phyloP scores from a whole-genome alignment of 176 grass and related monocot genomes.

The Poa pratensis region DNA sequence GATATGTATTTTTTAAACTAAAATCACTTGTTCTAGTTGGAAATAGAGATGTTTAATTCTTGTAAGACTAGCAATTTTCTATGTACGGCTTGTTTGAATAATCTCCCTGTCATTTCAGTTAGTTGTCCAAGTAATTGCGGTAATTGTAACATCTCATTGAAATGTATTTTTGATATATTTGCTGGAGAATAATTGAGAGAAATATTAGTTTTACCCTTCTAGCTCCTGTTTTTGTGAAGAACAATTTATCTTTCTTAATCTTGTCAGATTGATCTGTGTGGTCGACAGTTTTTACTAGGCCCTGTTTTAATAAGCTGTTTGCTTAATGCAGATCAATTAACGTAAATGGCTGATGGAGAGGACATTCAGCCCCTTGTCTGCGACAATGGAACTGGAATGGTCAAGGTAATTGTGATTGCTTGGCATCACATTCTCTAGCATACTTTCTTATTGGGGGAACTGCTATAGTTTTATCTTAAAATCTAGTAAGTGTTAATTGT shows the following conservation, averaged over 20 bases:
- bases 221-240: background rate
- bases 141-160: slow-evolving; percentile 8
- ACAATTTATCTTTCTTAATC: background rate
- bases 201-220: background rate
- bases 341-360: slow-evolving; percentile 69
- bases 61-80: background rate
- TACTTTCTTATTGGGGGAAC: background rate
- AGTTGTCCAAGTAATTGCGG: background rate
- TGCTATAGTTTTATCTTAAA: slow-evolving; percentile 11
- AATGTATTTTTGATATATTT: background rate
- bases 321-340: slow-evolving; percentile 26
- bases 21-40: background rate
- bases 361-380: slow-evolving; percentile 95
- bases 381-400: slow-evolving; percentile 94
- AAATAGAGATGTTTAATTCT: background rate
- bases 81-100: background rate
- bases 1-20: background rate
- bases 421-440: slow-evolving; percentile 7
- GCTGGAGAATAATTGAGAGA: background rate
- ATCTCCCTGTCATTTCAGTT: background rate
- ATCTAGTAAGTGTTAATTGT: background rate
- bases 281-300: background rate
- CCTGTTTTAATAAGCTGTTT: background rate
- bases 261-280: slow-evolving; percentile 1
- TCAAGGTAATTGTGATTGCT: slow-evolving; percentile 62